Conservation (phyloP, 2,329 filamentous ascomycete genomes). For the Chlorencoelia australis region DNA sequence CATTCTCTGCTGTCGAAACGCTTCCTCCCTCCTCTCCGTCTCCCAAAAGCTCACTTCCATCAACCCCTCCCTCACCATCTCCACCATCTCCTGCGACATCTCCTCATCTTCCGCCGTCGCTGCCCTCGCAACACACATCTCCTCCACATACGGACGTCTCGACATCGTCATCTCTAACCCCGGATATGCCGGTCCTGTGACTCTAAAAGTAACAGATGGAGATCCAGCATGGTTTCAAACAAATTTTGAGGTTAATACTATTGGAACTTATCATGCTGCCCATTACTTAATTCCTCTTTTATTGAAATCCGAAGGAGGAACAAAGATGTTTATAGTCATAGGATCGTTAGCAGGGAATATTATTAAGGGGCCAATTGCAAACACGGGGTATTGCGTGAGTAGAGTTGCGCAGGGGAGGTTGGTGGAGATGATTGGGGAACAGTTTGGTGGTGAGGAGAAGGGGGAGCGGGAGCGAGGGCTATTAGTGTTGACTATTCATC, state of each 20-base stretch:
- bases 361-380: constrained; percentile 2
- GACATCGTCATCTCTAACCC: constrained; percentile 8
- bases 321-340: constrained; percentile 1
- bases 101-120: neutral
- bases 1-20: constrained; percentile 3
- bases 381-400: constrained; percentile 8
- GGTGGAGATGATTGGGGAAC: constrained; percentile 1
- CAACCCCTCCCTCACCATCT: neutral
- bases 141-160: neutral
- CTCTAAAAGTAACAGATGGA: constrained; percentile 2
- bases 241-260: constrained; percentile 4
- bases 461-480: no score
- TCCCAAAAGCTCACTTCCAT: neutral
- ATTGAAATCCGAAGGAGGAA: neutral
- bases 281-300: constrained; percentile 4
- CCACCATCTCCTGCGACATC: constrained; percentile 2
- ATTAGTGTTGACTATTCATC: constrained; percentile 3
- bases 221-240: constrained; percentile 1
- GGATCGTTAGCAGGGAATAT: constrained; percentile 3
- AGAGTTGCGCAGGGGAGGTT: constrained; percentile 6
- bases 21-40: neutral
- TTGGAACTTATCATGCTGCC: constrained; percentile 3
- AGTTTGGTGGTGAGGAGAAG: constrained; percentile 1
- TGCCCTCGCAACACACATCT: neutral
- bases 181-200: constrained; percentile 6